Conservation (phyloP, 2,329 filamentous ascomycete genomes). For the Exserohilum rostratum region DNA sequence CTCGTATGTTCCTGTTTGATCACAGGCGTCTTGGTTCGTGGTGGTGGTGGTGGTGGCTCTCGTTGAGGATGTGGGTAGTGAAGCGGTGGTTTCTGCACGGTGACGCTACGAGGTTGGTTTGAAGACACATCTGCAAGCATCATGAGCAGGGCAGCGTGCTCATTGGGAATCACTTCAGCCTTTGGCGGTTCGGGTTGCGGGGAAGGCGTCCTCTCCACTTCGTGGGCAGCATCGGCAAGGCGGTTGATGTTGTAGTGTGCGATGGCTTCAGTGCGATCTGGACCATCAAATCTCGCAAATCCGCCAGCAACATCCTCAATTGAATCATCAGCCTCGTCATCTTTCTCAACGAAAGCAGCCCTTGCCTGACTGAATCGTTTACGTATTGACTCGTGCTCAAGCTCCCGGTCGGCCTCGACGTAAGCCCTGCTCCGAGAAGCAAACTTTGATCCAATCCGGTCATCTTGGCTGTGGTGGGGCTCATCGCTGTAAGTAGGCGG, state of each 20-base stretch:
- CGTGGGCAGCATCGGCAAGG: slow-evolving; percentile 42
- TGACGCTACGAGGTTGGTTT: slow-evolving; percentile 23
- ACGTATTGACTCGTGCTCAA: slow-evolving; percentile 37
- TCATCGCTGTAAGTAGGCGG: slow-evolving; percentile 41
- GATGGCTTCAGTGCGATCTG: slow-evolving; percentile 49
- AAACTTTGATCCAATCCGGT: slow-evolving; percentile 42
- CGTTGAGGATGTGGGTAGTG: slow-evolving; percentile 11
- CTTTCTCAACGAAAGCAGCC: slow-evolving; percentile 30
- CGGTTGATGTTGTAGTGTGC: slow-evolving; percentile 46
- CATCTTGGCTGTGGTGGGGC: slow-evolving; percentile 28
- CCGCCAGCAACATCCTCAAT: slow-evolving; percentile 34
- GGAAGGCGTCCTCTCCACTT: slow-evolving; percentile 43
- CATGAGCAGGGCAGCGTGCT: slow-evolving; percentile 50
- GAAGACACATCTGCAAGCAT: slow-evolving; percentile 46
- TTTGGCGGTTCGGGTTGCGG: slow-evolving; percentile 22
- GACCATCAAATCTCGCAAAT: slow-evolving; percentile 52
- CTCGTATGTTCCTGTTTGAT: slow-evolving; percentile 20
- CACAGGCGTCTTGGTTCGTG: slow-evolving; percentile 17
- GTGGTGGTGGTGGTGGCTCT: slow-evolving; percentile 10
- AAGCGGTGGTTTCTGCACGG: slow-evolving; percentile 3
- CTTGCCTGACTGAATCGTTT: slow-evolving; percentile 31
- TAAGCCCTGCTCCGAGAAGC: slow-evolving; percentile 51
- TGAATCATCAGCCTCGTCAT: slow-evolving; percentile 43
- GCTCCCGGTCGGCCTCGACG: slow-evolving; percentile 47
- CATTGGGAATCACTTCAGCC: slow-evolving; percentile 46